Evolutionary conservation across 768 basidiomycete genomes (phyloP).

Genomic region (Gymnopilus junonius): DNA sequence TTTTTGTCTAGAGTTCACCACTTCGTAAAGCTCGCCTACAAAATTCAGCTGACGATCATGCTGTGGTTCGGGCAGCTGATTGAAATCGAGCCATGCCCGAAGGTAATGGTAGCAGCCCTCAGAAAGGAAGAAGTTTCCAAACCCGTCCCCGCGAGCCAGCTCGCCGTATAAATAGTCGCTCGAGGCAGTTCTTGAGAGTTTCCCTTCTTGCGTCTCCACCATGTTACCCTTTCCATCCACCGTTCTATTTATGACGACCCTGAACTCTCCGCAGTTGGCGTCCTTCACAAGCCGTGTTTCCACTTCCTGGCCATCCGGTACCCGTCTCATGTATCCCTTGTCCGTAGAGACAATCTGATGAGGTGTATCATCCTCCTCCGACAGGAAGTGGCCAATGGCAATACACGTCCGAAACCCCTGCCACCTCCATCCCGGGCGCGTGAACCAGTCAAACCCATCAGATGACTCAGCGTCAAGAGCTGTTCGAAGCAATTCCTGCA

Average conservation of each 20-base stretch:
- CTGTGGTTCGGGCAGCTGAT: not conserved
- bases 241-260: not conserved
- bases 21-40: slow-evolving; percentile 13
- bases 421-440: not conserved
- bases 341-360: not conserved
- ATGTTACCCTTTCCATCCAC: not conserved
- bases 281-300: not conserved
- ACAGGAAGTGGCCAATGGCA: slow-evolving; percentile 12
- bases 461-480: not conserved
- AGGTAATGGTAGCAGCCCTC: no score
- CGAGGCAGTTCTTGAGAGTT: not conserved
- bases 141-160: not conserved
- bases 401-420: not conserved
- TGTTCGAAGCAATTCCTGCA: not conserved
- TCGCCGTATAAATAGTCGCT: not conserved
- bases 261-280: not conserved
- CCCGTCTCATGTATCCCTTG: not conserved
- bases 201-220: not conserved
- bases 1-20: slow-evolving; percentile 11
- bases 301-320: not conserved
- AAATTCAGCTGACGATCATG: slow-evolving; percentile 1
- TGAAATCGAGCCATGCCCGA: not conserved
- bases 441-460: not conserved
- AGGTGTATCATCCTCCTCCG: not conserved
- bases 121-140: no score